Conservation (phyloP, 352 stramenopile genomes). For the Globisporangium spiculum region DNA sequence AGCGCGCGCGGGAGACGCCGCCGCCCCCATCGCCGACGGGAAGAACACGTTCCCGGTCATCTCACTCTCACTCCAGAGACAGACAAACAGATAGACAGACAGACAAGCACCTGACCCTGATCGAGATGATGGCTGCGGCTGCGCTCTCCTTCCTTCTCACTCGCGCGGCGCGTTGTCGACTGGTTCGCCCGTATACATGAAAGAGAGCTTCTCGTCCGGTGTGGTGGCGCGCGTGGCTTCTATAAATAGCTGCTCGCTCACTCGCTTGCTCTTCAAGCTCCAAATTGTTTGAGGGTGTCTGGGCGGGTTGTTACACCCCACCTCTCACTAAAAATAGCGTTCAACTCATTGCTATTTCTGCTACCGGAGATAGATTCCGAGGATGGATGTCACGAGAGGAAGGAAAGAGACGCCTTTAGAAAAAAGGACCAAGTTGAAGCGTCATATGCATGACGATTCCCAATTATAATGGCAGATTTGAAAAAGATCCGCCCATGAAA, state of each 20-base stretch:
- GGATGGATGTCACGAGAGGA: background rate
- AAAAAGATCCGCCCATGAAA: background rate
- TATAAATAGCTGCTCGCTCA: background rate
- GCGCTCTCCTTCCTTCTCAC: background rate
- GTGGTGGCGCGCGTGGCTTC: background rate
- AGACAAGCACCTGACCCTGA: background rate
- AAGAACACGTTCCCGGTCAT: slow-evolving; percentile 22
- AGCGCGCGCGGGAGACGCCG: slow-evolving; percentile 1
- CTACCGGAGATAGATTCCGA: background rate
- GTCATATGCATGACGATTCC: background rate
- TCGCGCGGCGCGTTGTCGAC: slow-evolving; percentile 1
- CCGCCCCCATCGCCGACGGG: background rate
- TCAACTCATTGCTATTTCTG: background rate
- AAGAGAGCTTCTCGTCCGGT: background rate
- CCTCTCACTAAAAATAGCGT: background rate
- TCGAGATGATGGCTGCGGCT: background rate
- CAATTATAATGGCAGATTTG: background rate
- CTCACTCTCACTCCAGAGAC: no score
- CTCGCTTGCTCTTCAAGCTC: background rate
- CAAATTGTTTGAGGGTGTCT: background rate
- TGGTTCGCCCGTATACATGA: background rate
- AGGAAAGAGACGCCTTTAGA: background rate
- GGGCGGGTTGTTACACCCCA: background rate
- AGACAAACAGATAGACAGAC: background rate
- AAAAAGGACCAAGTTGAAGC: background rate